Base-by-base conservation (phyloP, 2,329 filamentous ascomycete genomes). In the Leptographium procerum region DNA sequence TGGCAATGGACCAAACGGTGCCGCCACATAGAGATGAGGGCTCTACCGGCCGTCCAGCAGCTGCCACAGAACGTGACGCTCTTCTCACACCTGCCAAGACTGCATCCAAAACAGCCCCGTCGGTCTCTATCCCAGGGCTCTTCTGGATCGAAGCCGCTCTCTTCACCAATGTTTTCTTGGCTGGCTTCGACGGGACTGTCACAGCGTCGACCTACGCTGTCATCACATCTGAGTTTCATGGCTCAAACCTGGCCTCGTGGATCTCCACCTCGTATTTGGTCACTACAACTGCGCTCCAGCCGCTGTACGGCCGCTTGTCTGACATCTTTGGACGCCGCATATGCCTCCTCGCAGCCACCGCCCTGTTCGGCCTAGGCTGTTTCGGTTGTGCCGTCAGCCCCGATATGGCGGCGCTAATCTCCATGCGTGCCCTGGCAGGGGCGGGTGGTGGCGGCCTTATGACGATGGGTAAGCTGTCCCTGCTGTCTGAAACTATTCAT, bases 391-490 rank as follows among this genome's bases (percentile, higher is more conserved):
- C 58, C 53, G 28, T 66, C 67, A 85, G 34, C 72, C 77, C 61
- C 86, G 86, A 67, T 59, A 66, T 72, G 31, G 68, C 63, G 48
- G 69, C 67, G 65, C 64, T 73, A 57, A 88, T 89, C 63, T 10
- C 63, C 1, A 69, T 68, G 22, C 69, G 85, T 82, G 71, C 73
- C 10, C 66, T 79, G 45, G 69, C 72, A 9, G 72, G 73, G 31
- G 79, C 89, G 55, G 87, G 87, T 13, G 86, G 86, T 16, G 86
- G 84, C 2, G 87, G 87, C 10, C 86, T 90, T 81, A 84, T 82
- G 24, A 83, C 84, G 0, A 81, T 89, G 52, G 82, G 58, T 59
- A 10, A 7, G 58, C 51, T 2, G 22, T 2, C 4, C 22, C 6
- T n/a, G 6, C 26, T 56, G 3, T 24, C 47, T 45, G 22, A 13